Conservation (phyloP, 2,329 filamentous ascomycete genomes). For the Xylaria sp. region DNA sequence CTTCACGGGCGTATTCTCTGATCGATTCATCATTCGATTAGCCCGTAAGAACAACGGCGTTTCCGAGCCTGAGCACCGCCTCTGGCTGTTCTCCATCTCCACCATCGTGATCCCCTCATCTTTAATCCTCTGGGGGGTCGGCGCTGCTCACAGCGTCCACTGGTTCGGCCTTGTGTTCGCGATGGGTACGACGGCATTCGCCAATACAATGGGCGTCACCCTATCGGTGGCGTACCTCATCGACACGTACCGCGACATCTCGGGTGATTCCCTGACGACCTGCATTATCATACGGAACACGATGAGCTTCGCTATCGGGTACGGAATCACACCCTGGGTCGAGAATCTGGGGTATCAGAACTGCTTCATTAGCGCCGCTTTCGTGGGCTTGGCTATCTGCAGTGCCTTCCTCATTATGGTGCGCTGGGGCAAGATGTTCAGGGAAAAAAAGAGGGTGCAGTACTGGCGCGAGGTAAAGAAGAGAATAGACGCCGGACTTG, state of each 20-base stretch:
- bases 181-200: slow-evolving; percentile 53
- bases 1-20: slow-evolving; percentile 52
- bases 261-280: slow-evolving; percentile 54
- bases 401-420: slow-evolving; percentile 49
- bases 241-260: slow-evolving; percentile 56
- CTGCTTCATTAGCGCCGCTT: slow-evolving; percentile 55
- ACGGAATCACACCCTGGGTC: slow-evolving; percentile 60
- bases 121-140: slow-evolving; percentile 49
- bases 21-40: slow-evolving; percentile 53
- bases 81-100: slow-evolving; percentile 54
- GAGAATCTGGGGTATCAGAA: slow-evolving; percentile 56
- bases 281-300: slow-evolving; percentile 56
- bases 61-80: slow-evolving; percentile 55
- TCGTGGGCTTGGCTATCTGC: slow-evolving; percentile 49
- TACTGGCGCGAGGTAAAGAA: slow-evolving; percentile 49
- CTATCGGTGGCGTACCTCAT: slow-evolving; percentile 56
- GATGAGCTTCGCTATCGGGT: slow-evolving; percentile 54
- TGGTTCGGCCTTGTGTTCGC: slow-evolving; percentile 57
- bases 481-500: slow-evolving; percentile 47
- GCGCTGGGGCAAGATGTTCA: slow-evolving; percentile 47
- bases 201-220: slow-evolving; percentile 52
- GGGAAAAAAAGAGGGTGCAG: slow-evolving; percentile 45
- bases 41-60: slow-evolving; percentile 56
- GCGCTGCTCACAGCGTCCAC: slow-evolving; percentile 53
- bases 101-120: slow-evolving; percentile 45